These are phyloP conservation scores for Mucor velutinosus DNA, from an alignment of 371 early-diverging fungal genomes.

Conservation along the genomic window DNA sequence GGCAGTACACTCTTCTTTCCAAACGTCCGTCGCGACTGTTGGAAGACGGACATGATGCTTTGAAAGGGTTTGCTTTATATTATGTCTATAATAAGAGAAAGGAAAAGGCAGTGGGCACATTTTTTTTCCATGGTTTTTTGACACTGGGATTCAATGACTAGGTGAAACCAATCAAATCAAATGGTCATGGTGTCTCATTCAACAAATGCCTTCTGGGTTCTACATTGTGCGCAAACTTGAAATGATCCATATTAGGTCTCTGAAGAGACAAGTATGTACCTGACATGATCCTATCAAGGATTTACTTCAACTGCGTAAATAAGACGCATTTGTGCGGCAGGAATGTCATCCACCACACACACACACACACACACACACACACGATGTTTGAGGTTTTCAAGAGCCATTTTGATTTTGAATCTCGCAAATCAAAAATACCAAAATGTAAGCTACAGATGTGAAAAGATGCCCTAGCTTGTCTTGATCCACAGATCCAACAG, in stretches of 20 bases:
- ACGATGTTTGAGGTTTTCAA: no score
- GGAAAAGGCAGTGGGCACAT: not conserved
- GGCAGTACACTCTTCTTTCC: slow-evolving; percentile 26
- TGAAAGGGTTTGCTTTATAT: not conserved
- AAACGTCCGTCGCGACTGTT: slow-evolving; percentile 29
- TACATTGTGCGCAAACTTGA: not conserved
- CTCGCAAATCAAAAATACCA: no score
- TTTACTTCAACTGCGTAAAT: no score
- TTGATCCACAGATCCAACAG: no score
- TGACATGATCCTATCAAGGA: no score
- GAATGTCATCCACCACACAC: no score
- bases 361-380: no score
- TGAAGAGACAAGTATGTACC: no score
- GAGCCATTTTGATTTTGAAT: no score
- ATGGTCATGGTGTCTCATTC: not conserved
- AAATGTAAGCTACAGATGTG: no score
- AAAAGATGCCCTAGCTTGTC: no score
- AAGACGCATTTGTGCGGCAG: no score
- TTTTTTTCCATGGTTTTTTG: not conserved
- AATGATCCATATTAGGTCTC: not conserved
- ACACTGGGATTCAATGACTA: not conserved
- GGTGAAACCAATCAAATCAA: slow-evolving; percentile 1
- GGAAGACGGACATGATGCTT: slow-evolving; percentile 19
- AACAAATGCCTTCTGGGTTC: not conserved
- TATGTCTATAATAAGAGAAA: not conserved